Evolutionary conservation across 116 monocot species (phyloP).

Genomic region (Posidonia oceanica): DNA sequence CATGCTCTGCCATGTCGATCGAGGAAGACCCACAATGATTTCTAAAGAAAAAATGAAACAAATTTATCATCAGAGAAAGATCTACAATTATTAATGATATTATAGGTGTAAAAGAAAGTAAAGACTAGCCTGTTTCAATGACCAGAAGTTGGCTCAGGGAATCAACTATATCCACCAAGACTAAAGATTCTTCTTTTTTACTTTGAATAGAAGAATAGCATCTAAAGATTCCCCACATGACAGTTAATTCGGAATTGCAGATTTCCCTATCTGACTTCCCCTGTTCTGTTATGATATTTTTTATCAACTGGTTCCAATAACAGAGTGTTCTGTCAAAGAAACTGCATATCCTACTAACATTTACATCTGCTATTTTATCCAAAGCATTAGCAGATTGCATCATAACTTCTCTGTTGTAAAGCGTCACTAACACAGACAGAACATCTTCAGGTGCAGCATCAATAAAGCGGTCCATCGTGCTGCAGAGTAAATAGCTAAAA

Average conservation of each 20-base stretch:
- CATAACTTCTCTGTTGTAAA: constrained; percentile 26
- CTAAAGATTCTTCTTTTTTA: constrained; percentile 11
- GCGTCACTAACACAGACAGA: constrained; percentile 34
- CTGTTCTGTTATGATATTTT: constrained; percentile 3
- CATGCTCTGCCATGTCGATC: constrained; percentile 62
- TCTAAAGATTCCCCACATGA: constrained; percentile 66
- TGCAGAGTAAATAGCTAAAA: constrained; percentile 9
- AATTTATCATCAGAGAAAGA: neutral
- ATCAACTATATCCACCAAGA: constrained; percentile 27
- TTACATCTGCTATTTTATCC: constrained; percentile 14
- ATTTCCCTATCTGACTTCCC: constrained; percentile 11
- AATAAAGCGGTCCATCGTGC: constrained; percentile 58
- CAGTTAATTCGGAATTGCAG: constrained; percentile 26
- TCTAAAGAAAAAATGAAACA: constrained; percentile 20
- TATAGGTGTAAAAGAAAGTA: constrained; percentile 2
- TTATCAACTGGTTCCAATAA: constrained; percentile 36
- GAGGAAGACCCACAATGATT: constrained; percentile 36
- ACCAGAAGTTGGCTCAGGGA: constrained; percentile 35
- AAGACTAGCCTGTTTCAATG: constrained; percentile 35
- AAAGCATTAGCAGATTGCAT: constrained; percentile 15
- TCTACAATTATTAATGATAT: neutral
- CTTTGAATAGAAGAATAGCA: constrained; percentile 38
- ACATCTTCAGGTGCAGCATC: constrained; percentile 44
- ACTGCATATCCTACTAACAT: constrained; percentile 19
- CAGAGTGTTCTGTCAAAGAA: constrained; percentile 42